phyloP scores from a whole-genome alignment of 2,329 filamentous ascomycete genomes.

The Fusarium fracticaudum region DNA sequence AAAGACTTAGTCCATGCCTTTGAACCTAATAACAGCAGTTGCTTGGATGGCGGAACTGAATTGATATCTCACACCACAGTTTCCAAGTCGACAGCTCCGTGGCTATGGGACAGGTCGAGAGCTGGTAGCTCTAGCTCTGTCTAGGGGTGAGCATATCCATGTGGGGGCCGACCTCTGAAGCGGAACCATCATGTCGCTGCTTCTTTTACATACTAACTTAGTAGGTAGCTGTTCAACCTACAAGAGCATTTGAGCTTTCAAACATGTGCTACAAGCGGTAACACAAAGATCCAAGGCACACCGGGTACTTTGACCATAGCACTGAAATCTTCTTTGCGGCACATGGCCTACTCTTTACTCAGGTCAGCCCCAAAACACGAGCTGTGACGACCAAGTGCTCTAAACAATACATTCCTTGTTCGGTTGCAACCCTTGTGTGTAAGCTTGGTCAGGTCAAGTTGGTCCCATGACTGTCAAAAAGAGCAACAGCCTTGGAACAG shows the following conservation, averaged over 20 bases:
- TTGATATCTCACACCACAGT: not conserved
- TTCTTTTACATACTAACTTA: not conserved
- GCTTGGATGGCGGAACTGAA: not conserved
- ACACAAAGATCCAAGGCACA: not conserved
- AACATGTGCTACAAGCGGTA: not conserved
- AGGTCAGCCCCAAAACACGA: not conserved
- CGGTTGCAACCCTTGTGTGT: conserved; percentile 19
- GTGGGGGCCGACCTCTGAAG: conserved; percentile 16
- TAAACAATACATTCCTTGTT: conserved; percentile 23
- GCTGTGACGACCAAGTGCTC: conserved; percentile 7
- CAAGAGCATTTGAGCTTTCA: not conserved
- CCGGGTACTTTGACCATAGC: not conserved
- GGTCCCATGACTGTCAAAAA: conserved; percentile 40
- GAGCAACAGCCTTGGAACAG: conserved; percentile 30
- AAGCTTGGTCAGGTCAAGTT: conserved; percentile 35
- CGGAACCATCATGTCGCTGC: not conserved
- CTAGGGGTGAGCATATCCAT: conserved; percentile 32
- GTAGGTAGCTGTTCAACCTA: not conserved
- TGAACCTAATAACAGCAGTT: not conserved
- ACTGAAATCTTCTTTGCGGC: not conserved
- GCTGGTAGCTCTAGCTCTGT: conserved; percentile 4
- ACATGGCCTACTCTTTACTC: not conserved
- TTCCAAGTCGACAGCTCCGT: not conserved
- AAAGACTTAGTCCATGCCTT: not conserved
- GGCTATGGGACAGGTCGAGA: not conserved